Percentiles rank a stretch among this genome's conserved stretches.
Evolutionary conservation across 306 rosid genomes (phyloP).

Genomic region (Rosa rugosa): DNA sequence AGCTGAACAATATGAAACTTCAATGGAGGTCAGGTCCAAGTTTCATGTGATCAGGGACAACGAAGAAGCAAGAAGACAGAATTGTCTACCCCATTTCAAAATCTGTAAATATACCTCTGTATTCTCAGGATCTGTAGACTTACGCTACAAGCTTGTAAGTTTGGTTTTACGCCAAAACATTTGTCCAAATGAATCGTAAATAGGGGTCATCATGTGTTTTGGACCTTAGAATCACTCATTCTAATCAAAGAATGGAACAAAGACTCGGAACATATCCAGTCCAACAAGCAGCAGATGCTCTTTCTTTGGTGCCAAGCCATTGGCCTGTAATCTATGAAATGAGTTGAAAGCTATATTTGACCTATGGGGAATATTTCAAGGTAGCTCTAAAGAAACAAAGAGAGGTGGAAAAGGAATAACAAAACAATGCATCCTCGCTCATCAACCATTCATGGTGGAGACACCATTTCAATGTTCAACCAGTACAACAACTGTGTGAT

Average conservation of each 20-base stretch:
- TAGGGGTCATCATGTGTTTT: not conserved
- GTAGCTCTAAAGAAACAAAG: not conserved
- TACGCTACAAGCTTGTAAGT: no score
- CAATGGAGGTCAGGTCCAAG: not conserved
- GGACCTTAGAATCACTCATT: not conserved
- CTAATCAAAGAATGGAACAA: not conserved
- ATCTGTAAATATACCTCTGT: not conserved
- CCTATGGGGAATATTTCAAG: not conserved
- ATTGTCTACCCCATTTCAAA: not conserved
- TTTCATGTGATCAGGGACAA: not conserved
- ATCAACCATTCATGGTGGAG: constrained; percentile 7
- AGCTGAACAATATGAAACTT: no score
- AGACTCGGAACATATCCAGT: not conserved
- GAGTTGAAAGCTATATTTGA: not conserved
- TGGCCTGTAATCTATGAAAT: not conserved
- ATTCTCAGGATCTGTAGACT: not conserved
- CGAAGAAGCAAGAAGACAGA: not conserved
- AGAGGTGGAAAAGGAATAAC: not conserved
- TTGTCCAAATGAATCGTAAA: not conserved
- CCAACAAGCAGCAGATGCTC: not conserved
- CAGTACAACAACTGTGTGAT: not conserved
- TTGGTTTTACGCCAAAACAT: no score
- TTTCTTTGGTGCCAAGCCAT: not conserved
- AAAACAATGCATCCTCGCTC: not conserved
- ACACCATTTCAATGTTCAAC: constrained; percentile 2